Evolutionary conservation across 148 eudicot genomes (phyloP).

Genomic region (Mesembryanthemum crystallinum): DNA sequence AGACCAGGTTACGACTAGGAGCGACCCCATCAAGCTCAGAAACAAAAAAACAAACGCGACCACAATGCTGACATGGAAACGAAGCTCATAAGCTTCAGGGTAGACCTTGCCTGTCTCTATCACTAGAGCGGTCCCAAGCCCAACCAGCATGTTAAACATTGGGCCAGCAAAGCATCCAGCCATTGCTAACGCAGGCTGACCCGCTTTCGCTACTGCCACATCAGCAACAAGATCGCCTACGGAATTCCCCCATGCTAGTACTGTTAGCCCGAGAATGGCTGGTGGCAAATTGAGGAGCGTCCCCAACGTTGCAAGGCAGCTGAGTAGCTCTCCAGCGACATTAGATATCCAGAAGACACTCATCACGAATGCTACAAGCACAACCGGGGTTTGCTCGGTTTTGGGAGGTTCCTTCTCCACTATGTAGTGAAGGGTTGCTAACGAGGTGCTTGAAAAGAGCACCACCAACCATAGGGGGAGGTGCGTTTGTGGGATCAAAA

Average conservation of each 20-base stretch:
- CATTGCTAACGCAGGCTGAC: constrained; percentile 97
- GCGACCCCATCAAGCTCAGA: constrained; percentile 89
- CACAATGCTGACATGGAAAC: constrained; percentile 78
- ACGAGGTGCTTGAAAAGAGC: constrained; percentile 57
- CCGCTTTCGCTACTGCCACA: constrained; percentile 93
- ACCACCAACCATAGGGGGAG: constrained; percentile 78
- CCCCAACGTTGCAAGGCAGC: constrained; percentile 81
- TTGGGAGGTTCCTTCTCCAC: constrained; percentile 85
- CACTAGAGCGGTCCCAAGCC: constrained; percentile 86
- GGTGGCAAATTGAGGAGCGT: constrained; percentile 64
- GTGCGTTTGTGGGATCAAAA: constrained; percentile 57
- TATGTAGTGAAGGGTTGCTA: constrained; percentile 69
- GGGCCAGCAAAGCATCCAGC: constrained; percentile 99
- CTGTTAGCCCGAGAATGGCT: constrained; percentile 80
- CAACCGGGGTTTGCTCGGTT: constrained; percentile 56
- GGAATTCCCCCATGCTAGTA: constrained; percentile 95
- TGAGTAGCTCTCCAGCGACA: constrained; percentile 80
- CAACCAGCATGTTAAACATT: constrained; percentile 94
- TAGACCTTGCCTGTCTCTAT: constrained; percentile 64
- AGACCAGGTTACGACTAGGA: constrained; percentile 74
- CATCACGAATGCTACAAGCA: constrained; percentile 71
- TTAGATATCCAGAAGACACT: constrained; percentile 97
- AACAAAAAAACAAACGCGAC: constrained; percentile 87
- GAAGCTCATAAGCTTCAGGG: constrained; percentile 77
- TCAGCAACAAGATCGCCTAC: constrained; percentile 98